These are phyloP conservation scores for Eimeria acervulina DNA, from an alignment of 169 alveolate species.

Conservation along the genomic window DNA sequence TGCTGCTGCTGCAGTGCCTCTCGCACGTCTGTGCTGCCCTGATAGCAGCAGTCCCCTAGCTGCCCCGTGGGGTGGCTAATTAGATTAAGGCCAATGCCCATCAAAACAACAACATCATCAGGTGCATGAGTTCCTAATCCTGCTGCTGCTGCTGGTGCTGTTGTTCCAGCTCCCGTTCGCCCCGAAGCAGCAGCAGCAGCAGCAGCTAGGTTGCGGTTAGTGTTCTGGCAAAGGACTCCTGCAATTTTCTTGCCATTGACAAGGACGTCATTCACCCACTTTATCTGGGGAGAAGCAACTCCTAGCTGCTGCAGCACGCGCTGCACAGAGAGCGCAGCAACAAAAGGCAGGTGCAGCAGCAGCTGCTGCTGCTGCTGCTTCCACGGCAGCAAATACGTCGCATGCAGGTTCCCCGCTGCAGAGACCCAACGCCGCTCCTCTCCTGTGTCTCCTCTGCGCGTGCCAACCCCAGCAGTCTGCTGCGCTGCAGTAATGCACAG, in stretches of 20 bases:
- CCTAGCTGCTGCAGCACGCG: slow-evolving; percentile 84
- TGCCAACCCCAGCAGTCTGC: slow-evolving; percentile 88
- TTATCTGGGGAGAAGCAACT: slow-evolving; percentile 80
- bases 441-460: slow-evolving; percentile 83
- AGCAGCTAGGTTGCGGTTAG: neutral
- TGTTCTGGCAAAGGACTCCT: slow-evolving; percentile 84
- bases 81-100: slow-evolving; percentile 70
- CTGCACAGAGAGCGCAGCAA: slow-evolving; percentile 86
- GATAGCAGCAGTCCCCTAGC: slow-evolving; percentile 36
- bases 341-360: slow-evolving; percentile 84
- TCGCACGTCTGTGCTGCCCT: slow-evolving; percentile 51
- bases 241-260: slow-evolving; percentile 85
- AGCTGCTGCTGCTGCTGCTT: slow-evolving; percentile 64
- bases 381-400: slow-evolving; percentile 85
- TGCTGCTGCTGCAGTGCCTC: too few species aligned
- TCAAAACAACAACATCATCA: slow-evolving; percentile 16
- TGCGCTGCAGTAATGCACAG: slow-evolving; percentile 81
- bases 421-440: slow-evolving; percentile 85
- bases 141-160: slow-evolving; percentile 4
- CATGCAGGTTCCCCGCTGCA: slow-evolving; percentile 83
- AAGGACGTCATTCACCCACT: slow-evolving; percentile 88
- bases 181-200: too few species aligned
- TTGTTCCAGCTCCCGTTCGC: neutral
- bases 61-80: slow-evolving; percentile 4
- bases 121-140: neutral